Percentiles rank a stretch among this genome's conserved stretches.
Evolutionary conservation across 139 green algal species (phyloP).

Genomic region (Auxenochlorella pyrenoidosa): DNA sequence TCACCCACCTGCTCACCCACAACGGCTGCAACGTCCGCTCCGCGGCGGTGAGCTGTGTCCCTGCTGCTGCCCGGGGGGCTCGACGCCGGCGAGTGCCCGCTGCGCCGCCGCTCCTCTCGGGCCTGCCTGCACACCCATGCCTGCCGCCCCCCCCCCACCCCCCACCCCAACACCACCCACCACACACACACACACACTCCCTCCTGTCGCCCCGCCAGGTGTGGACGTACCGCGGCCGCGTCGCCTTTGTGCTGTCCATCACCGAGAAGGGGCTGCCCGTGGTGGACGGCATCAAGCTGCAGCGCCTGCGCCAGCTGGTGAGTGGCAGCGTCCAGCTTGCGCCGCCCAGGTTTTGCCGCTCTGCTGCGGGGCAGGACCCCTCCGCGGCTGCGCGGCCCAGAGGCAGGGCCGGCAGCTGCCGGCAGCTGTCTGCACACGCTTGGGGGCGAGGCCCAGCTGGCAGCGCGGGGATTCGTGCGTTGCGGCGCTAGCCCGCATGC

Average conservation of each 20-base stretch:
- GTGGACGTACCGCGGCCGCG: conserved; percentile 84
- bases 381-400: background rate
- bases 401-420: background rate
- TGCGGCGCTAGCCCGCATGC: no score
- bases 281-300: conserved; percentile 67
- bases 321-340: no score
- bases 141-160: background rate
- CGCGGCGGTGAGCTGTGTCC: conserved; percentile 67
- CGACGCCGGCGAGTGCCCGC: no score
- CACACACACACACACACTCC: no score
- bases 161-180: no score
- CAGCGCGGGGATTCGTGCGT: no score
- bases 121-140: background rate
- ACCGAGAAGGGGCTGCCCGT: conserved; percentile 75
- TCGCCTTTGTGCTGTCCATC: conserved; percentile 86
- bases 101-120: no score
- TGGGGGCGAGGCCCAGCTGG: no score
- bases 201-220: no score
- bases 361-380: no score
- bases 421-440: background rate
- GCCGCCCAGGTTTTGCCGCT: no score
- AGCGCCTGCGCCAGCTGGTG: conserved; percentile 66
- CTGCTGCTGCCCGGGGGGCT: no score
- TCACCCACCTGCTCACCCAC: conserved; percentile 82
- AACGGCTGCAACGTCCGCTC: conserved; percentile 89